phyloP scores from a whole-genome alignment of 768 basidiomycete species.

The Auricularia sp. region DNA sequence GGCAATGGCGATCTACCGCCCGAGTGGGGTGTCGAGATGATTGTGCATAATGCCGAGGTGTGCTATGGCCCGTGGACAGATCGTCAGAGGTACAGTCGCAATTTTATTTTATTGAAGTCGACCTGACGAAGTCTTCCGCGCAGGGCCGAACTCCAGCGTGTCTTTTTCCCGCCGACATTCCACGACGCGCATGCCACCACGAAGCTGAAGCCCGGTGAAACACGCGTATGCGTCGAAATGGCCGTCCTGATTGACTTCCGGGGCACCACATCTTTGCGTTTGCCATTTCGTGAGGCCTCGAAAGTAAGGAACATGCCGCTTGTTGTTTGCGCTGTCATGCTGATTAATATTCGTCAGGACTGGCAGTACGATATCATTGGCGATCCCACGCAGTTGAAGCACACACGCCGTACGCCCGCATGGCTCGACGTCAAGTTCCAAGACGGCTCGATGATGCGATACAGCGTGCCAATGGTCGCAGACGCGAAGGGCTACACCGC shows the following conservation, averaged over 20 bases:
- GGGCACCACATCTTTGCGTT: constrained; percentile 70
- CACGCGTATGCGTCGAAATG: constrained; percentile 62
- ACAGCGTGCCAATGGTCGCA: constrained; percentile 74
- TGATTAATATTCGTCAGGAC: constrained; percentile 36
- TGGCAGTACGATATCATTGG: constrained; percentile 72
- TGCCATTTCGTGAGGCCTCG: constrained; percentile 72
- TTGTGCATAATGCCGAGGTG: constrained; percentile 62
- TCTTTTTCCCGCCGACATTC: constrained; percentile 78
- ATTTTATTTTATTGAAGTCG: too few species aligned
- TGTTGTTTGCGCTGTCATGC: too few species aligned
- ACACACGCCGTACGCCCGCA: constrained; percentile 41
- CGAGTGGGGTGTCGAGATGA: constrained; percentile 87
- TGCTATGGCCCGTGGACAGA: constrained; percentile 97
- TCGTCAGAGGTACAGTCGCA: constrained; percentile 51
- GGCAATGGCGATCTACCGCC: constrained; percentile 84
- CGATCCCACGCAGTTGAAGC: not conserved
- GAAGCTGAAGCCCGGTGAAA: constrained; percentile 45
- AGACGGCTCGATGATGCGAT: constrained; percentile 76
- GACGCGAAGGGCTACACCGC: constrained; percentile 39
- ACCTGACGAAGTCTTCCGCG: too few species aligned
- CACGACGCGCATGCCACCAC: constrained; percentile 47
- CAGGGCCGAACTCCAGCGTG: constrained; percentile 64
- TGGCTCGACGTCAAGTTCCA: constrained; percentile 67
- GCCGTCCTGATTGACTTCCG: constrained; percentile 74
- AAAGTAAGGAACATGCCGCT: constrained; percentile 33